Evolutionary conservation across 192 early-diverging fungal species (phyloP).

Genomic region (Coemansia sp.): DNA sequence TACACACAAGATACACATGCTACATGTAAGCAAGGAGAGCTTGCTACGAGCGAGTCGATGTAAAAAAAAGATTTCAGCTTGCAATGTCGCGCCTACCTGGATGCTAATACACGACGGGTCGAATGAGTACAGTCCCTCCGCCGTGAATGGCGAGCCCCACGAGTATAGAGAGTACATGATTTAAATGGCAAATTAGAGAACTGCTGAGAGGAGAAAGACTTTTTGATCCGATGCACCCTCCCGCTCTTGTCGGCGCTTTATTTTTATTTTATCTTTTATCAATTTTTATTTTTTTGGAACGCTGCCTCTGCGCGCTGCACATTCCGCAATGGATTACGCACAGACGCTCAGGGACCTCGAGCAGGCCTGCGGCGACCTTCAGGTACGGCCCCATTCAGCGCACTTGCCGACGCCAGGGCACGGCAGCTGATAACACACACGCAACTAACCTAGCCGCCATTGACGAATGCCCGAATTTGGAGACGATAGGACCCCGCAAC

Average conservation of each 20-base stretch:
- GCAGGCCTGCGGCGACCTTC: constrained; percentile 52
- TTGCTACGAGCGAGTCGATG: not conserved
- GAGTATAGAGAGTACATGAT: constrained; percentile 44
- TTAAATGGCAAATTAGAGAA: not conserved
- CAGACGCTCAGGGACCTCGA: constrained; percentile 38
- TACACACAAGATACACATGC: constrained; percentile 4
- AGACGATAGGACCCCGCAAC: constrained; percentile 38
- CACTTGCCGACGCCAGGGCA: not conserved
- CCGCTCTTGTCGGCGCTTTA: not conserved
- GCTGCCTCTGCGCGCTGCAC: not conserved
- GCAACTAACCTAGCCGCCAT: not conserved
- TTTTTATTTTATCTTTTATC: not conserved
- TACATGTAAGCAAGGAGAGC: not conserved
- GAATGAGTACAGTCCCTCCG: constrained; percentile 43
- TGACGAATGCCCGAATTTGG: not conserved
- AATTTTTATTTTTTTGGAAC: not conserved
- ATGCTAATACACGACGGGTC: constrained; percentile 46
- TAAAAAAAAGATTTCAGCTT: not conserved
- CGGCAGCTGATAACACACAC: not conserved
- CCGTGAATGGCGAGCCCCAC: constrained; percentile 49
- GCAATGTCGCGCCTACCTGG: constrained; percentile 22
- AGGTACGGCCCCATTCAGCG: constrained; percentile 20
- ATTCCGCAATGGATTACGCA: constrained; percentile 38
- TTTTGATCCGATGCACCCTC: not conserved
- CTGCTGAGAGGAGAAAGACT: not conserved